Evolutionary conservation across 305 asterid species (phyloP), one percentile per base, ranked within the genome.

Genomic region (Fraxinus dipetala): DNA sequence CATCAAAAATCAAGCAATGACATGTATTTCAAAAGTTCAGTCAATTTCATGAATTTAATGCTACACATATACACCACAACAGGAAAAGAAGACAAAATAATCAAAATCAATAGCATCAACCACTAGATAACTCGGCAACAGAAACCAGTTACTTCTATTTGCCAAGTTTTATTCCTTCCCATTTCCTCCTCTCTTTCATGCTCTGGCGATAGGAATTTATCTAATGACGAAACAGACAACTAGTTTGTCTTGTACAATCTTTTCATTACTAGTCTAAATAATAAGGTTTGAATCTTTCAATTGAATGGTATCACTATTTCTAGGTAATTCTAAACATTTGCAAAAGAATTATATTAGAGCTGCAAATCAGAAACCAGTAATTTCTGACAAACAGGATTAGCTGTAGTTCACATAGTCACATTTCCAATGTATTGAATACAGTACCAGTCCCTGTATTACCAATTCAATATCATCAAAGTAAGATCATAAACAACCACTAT

Each of bases 371-470:
- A 11, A 76, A 43, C 34, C 18, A 48, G 35, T 75, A 26, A 43
- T 75, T 24, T 28, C 74, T 10, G 34, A 6, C 22, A 31, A 78
- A 40, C 82, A 75, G 61, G 70, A 81, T 85, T 78, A 86, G 84
- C 77, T 54, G 10, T 36, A 85, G 85, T 83, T 87, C 88, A 87
- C 85, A 83, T 83, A 24, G 86, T 83, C 88, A 85, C 85, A 87
- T 83, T 87, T 83, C 87, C 81, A 75, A 81, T 70, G 85, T 86
- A 85, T 78, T 35, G 82, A 85, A 76, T 81, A 83, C 90, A 77
- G 80, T 54, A 86, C 84, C 84, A 84, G 86, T 77, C 65, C 87
- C 89, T 88, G 86, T 85, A 83, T 82, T 77, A 81, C 85, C 86
- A 84, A 80, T 80, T 67, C 32, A 16, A 76, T 45, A 84, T 82